Percentiles rank a stretch among this genome's conserved stretches.
Conservation (phyloP, 306 rosid species). For the Cicer arietinum region DNA sequence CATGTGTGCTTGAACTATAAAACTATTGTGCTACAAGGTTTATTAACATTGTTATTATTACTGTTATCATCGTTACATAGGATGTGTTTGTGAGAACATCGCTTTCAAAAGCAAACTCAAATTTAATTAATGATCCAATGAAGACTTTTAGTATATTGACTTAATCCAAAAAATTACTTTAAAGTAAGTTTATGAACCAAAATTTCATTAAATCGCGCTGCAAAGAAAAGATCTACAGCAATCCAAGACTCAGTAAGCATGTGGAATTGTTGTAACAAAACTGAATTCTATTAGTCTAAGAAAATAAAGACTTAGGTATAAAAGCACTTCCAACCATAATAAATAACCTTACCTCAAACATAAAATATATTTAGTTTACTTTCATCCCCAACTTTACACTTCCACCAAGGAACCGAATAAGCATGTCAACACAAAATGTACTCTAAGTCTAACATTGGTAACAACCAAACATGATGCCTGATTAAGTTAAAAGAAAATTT, state of each 20-base stretch:
- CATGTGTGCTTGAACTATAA: conserved; percentile 47
- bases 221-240: neutral
- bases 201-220: neutral
- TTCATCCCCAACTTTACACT: conserved; percentile 70
- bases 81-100: conserved; percentile 4
- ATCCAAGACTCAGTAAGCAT: conserved; percentile 8
- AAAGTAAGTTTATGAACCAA: conserved; percentile 21
- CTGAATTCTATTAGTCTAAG: conserved; percentile 32
- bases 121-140: neutral
- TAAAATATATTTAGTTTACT: conserved; percentile 59
- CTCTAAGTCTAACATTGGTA: conserved; percentile 54
- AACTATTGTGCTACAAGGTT: neutral
- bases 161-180: neutral
- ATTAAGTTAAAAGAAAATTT: conserved; percentile 47
- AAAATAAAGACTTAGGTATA: conserved; percentile 35
- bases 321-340: conserved; percentile 36
- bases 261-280: conserved; percentile 21
- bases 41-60: neutral
- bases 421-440: conserved; percentile 51
- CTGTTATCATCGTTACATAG: neutral
- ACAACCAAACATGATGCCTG: conserved; percentile 56
- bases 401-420: conserved; percentile 51
- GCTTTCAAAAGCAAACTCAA: conserved; percentile 1
- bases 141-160: conserved; percentile 10
- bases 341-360: conserved; percentile 45